Percentiles rank a stretch among this genome's conserved stretches.
Evolutionary conservation across 2,329 filamentous ascomycete genomes (phyloP).

Genomic region (Diaporthe citriasiana): DNA sequence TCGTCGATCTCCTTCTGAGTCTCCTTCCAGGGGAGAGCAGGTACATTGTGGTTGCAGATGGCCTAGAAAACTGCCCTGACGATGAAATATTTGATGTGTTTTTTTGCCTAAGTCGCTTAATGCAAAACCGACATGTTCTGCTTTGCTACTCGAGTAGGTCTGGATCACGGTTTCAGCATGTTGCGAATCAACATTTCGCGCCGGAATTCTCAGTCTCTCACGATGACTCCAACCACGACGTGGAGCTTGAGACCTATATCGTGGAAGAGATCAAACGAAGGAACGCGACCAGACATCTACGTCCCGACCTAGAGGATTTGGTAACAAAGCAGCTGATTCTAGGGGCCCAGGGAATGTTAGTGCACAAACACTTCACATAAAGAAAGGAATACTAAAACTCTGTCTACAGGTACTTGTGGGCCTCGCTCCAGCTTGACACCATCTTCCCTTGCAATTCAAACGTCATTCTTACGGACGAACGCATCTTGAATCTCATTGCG

Average conservation of each 20-base stretch:
- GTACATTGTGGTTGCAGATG: slow-evolving; percentile 16
- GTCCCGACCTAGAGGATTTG: background rate
- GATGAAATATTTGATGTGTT: background rate
- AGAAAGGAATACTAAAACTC: background rate
- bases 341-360: slow-evolving; percentile 21
- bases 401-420: slow-evolving; percentile 25
- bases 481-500: background rate
- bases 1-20: slow-evolving; percentile 9
- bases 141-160: slow-evolving; percentile 26
- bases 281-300: background rate
- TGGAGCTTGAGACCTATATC: slow-evolving; percentile 17
- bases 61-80: background rate
- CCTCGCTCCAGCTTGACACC: slow-evolving; percentile 17
- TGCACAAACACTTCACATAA: fast-evolving
- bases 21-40: background rate
- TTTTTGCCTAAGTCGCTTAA: background rate
- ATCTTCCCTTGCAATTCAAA: slow-evolving; percentile 9
- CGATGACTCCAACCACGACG: background rate
- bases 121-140: background rate
- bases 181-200: background rate
- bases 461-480: background rate
- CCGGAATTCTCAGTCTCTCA: background rate
- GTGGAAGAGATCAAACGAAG: background rate
- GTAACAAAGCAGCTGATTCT: background rate
- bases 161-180: slow-evolving; percentile 7